Conservation (phyloP, 768 basidiomycete species). For the Amanita fuliginea region DNA sequence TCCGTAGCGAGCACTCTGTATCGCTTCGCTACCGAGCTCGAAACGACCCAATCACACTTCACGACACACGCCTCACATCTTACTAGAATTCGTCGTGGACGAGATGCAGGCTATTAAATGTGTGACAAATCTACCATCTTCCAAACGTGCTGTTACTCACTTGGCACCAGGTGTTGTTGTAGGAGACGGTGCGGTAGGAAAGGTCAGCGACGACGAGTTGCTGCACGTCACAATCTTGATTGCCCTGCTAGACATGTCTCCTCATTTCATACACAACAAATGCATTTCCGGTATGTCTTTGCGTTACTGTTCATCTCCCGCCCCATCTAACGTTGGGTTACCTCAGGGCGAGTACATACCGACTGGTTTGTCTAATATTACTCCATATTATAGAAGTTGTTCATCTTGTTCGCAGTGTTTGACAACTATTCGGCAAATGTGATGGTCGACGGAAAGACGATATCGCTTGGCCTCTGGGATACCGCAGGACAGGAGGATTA, state of each 20-base stretch:
- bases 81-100: constrained; percentile 7
- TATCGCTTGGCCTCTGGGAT: constrained; percentile 98
- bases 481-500: constrained; percentile 99
- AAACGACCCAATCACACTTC: constrained; percentile 1
- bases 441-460: constrained; percentile 98
- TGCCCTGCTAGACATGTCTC: constrained; percentile 73
- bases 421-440: constrained; percentile 99
- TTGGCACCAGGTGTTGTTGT: constrained; percentile 80
- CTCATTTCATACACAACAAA: constrained; percentile 99
- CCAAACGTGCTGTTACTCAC: constrained; percentile 16
- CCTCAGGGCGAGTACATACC: constrained; percentile 91
- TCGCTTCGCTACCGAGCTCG: not conserved
- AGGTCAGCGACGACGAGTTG: constrained; percentile 37
- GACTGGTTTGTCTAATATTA: constrained; percentile 44
- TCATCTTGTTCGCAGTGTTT: constrained; percentile 52
- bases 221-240: constrained; percentile 11
- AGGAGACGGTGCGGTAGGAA: constrained; percentile 97
- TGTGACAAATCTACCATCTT: constrained; percentile 21
- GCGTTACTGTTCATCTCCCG: not conserved
- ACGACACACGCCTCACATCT: not conserved
- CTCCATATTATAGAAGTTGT: not conserved
- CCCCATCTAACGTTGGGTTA: constrained; percentile 6
- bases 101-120: constrained; percentile 91
- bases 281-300: constrained; percentile 77
- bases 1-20: not conserved